These are phyloP conservation scores for Rhizopogon parksii DNA, from an alignment of 1,284 basidiomycete genomes.

Conservation along the genomic window DNA sequence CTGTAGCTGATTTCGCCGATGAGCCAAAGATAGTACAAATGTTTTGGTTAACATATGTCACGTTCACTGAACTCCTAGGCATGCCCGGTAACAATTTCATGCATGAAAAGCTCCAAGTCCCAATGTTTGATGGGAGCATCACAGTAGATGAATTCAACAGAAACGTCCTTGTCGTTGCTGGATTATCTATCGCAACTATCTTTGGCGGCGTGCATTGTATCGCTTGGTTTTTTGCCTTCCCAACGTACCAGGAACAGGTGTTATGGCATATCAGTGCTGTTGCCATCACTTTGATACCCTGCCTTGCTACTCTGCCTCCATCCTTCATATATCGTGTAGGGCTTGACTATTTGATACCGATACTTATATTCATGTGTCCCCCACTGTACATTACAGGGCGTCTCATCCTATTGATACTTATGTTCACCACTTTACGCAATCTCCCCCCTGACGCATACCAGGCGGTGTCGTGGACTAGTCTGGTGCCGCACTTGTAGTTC, in stretches of 20 bases:
- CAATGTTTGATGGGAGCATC: neutral
- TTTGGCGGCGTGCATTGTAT: neutral
- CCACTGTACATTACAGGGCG: neutral
- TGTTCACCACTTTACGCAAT: neutral
- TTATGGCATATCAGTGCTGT: neutral
- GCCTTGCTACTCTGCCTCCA: neutral
- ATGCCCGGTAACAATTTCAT: no score
- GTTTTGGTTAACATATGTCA: accelerated
- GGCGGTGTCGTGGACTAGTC: no score
- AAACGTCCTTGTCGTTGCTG: neutral
- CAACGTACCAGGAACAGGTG: neutral
- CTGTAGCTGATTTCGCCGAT: no score
- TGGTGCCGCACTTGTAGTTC: no score
- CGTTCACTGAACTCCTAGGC: neutral
- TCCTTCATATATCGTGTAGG: accelerated
- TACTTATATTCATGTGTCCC: no score
- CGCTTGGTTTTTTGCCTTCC: neutral
- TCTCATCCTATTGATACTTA: neutral
- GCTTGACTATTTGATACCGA: no score
- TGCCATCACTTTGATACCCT: neutral
- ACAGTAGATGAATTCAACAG: neutral
- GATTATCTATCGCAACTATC: neutral
- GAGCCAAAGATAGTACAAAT: neutral
- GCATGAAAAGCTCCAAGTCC: neutral
- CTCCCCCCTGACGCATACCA: no score